Evolutionary conservation across 768 basidiomycete genomes (phyloP).

Genomic region (Rossbeevera mucosa): DNA sequence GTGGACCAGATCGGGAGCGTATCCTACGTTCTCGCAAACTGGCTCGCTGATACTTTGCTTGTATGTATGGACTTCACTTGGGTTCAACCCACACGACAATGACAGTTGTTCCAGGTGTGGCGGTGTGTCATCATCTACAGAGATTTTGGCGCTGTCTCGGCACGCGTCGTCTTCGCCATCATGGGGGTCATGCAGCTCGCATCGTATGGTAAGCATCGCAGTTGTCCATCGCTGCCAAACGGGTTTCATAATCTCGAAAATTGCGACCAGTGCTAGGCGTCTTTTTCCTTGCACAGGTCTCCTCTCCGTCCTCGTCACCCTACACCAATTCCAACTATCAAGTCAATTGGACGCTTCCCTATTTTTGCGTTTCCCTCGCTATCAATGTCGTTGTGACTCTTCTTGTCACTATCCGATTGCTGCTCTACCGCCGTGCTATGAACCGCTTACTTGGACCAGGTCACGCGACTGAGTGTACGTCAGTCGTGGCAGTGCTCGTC

Average conservation of each 20-base stretch:
- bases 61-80: constrained; percentile 14
- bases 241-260: not conserved
- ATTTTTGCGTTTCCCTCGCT: constrained; percentile 23
- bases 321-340: constrained; percentile 11
- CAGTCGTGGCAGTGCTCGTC: constrained; percentile 22
- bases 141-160: constrained; percentile 12
- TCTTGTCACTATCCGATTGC: constrained; percentile 25
- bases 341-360: constrained; percentile 27
- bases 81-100: not conserved
- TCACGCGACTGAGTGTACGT: constrained; percentile 24
- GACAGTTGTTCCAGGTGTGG: constrained; percentile 19
- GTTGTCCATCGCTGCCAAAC: not conserved
- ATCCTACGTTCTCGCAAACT: constrained; percentile 27
- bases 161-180: constrained; percentile 13
- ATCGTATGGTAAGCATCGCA: constrained; percentile 20
- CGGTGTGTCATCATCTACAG: constrained; percentile 28
- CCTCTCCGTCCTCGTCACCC: constrained; percentile 27
- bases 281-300: constrained; percentile 24
- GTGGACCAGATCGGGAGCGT: constrained; percentile 23
- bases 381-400: constrained; percentile 24
- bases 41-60: constrained; percentile 25
- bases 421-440: constrained; percentile 23
- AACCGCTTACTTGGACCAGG: constrained; percentile 18
- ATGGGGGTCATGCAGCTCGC: constrained; percentile 23
- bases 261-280: constrained; percentile 17